Evolutionary conservation across 2,329 filamentous ascomycete genomes (phyloP).

Genomic region (Trichoderma guizhouense): DNA sequence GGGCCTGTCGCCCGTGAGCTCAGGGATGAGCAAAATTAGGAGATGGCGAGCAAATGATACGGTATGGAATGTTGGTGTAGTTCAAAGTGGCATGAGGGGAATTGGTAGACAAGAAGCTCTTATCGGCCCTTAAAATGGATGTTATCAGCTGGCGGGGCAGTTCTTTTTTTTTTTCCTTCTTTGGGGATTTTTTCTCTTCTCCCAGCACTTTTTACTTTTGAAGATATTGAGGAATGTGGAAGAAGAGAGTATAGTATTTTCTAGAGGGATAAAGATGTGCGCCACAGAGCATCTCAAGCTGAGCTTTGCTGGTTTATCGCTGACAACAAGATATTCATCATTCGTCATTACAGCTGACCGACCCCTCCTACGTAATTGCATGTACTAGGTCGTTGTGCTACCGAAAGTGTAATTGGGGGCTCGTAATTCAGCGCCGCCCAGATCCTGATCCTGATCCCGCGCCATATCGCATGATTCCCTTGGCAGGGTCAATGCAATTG

Average conservation of each 20-base stretch:
- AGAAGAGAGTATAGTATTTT: neutral
- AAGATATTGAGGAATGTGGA: neutral
- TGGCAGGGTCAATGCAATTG: neutral
- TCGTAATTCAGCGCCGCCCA: neutral
- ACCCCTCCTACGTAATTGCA: slow-evolving; percentile 16
- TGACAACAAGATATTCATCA: neutral
- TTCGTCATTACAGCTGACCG: slow-evolving; percentile 7
- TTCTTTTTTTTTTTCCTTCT: neutral
- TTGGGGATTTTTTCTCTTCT: neutral
- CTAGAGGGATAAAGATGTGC: neutral
- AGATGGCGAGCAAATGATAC: neutral
- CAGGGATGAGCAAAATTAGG: slow-evolving; percentile 10
- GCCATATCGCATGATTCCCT: neutral
- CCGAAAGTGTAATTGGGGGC: neutral
- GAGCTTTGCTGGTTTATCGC: neutral
- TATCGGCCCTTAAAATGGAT: slow-evolving; percentile 13
- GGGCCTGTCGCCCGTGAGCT: slow-evolving; percentile 11
- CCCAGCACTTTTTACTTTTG: neutral
- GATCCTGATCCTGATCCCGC: neutral
- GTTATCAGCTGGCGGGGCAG: slow-evolving; percentile 19
- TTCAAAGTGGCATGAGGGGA: slow-evolving; percentile 13
- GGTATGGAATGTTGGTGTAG: slow-evolving; percentile 11
- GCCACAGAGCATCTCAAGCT: neutral
- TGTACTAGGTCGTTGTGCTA: neutral
- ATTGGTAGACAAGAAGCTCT: slow-evolving; percentile 18